These are phyloP conservation scores for Mycena indigotica DNA, from an alignment of 768 basidiomycete genomes.

Conservation along the genomic window DNA sequence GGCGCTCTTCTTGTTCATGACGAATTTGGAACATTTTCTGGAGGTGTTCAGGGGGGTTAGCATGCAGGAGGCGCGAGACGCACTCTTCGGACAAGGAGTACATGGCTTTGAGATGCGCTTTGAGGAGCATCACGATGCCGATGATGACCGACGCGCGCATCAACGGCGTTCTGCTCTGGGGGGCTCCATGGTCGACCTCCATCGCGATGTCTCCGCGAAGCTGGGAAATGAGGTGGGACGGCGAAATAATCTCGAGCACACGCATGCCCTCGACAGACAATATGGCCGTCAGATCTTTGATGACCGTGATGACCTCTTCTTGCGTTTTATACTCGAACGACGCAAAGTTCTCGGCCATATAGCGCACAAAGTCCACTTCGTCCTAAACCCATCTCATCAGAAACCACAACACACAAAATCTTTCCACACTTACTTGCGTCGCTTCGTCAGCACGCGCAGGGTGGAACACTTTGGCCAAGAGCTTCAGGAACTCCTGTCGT, in stretches of 20 bases:
- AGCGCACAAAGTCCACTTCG: constrained; percentile 84
- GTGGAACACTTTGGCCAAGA: constrained; percentile 82
- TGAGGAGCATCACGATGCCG: constrained; percentile 85
- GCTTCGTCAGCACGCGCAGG: constrained; percentile 59
- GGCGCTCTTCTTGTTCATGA: constrained; percentile 87
- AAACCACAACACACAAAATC: neutral
- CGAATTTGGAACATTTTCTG: constrained; percentile 92
- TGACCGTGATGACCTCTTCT: constrained; percentile 87
- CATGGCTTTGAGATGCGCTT: constrained; percentile 77
- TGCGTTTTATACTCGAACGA: constrained; percentile 93
- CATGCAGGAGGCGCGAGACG: constrained; percentile 31
- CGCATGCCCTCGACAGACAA: constrained; percentile 83
- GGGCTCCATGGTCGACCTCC: constrained; percentile 12
- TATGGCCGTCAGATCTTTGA: constrained; percentile 74
- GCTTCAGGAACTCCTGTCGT: constrained; percentile 84
- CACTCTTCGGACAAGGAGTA: constrained; percentile 94
- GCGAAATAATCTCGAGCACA: constrained; percentile 72
- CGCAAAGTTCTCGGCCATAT: constrained; percentile 94
- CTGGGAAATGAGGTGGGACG: constrained; percentile 67
- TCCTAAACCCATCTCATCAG: constrained; percentile 45
- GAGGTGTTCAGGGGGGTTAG: neutral
- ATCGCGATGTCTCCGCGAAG: constrained; percentile 41
- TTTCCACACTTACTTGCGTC: constrained; percentile 49
- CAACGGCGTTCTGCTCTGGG: constrained; percentile 32
- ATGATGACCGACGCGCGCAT: constrained; percentile 76